Percentiles rank a stretch among this genome's conserved stretches.
Evolutionary conservation across 164 flowering plant genomes (phyloP).

Genomic region (Nymphaea thermarum): DNA sequence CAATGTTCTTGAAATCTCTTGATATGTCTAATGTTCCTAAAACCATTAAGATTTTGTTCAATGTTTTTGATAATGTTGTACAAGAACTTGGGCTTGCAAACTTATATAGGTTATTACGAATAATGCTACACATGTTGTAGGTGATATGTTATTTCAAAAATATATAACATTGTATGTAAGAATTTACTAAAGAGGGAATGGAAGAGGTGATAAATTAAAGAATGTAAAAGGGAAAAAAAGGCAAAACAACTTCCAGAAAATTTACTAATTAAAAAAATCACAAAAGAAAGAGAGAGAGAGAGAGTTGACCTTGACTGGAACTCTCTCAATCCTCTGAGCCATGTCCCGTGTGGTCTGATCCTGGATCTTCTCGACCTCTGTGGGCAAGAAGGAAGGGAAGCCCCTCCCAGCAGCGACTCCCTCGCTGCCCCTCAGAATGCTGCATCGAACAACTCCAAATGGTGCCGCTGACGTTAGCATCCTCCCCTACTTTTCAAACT

Average conservation of each 20-base stretch:
- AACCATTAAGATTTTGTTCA: too few species aligned
- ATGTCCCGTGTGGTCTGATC: constrained; percentile 66
- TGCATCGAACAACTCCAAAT: neutral
- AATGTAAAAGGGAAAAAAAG: neutral
- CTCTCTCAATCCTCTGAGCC: constrained; percentile 59
- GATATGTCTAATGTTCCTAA: too few species aligned
- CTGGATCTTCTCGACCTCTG: constrained; percentile 47
- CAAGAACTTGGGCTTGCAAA: too few species aligned
- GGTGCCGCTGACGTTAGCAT: too few species aligned
- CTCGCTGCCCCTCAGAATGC: neutral
- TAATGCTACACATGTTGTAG: too few species aligned
- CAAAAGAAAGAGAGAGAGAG: neutral
- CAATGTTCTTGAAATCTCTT: too few species aligned
- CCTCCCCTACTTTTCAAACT: too few species aligned
- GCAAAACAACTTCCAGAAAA: neutral
- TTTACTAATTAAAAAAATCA: neutral
- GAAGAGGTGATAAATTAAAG: neutral
- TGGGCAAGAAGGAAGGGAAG: constrained; percentile 80
- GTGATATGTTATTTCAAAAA: too few species aligned
- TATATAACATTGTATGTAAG: too few species aligned
- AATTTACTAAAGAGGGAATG: too few species aligned
- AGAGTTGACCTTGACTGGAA: constrained; percentile 42
- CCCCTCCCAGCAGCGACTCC: constrained; percentile 3
- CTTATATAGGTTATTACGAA: too few species aligned
- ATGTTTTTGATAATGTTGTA: too few species aligned